Evolutionary conservation across 768 basidiomycete species (phyloP).

Genomic region (Suillus weaverae): DNA sequence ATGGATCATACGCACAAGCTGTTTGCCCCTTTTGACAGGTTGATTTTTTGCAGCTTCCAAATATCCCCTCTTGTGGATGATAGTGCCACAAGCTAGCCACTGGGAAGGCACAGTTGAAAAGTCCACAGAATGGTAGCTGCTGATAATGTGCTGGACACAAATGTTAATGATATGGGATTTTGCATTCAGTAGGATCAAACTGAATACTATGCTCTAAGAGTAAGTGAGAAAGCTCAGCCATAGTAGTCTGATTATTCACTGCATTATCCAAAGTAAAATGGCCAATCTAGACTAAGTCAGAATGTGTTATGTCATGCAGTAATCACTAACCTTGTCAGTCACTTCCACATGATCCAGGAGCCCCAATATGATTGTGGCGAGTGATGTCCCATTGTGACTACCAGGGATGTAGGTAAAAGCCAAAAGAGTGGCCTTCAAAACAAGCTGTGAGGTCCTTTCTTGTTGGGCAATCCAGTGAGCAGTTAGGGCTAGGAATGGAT

Average conservation of each 20-base stretch:
- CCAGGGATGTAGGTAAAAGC: slow-evolving; percentile 17
- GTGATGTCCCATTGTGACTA: slow-evolving; percentile 9
- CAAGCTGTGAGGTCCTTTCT: not conserved
- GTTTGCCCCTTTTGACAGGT: too few relatives aligned
- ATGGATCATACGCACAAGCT: too few relatives aligned
- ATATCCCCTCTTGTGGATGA: too few relatives aligned
- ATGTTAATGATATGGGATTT: slow-evolving; percentile 21
- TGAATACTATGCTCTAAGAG: not conserved
- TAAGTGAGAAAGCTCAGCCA: slow-evolving; percentile 4
- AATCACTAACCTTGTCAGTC: not conserved
- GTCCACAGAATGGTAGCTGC: too few relatives aligned
- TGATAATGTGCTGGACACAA: not conserved
- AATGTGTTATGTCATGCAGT: slow-evolving; percentile 2
- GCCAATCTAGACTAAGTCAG: slow-evolving; percentile 14
- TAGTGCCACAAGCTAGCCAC: too few relatives aligned
- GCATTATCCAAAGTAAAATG: slow-evolving; percentile 16
- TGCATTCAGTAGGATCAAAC: slow-evolving; percentile 11
- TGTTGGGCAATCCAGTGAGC: slow-evolving; percentile 27
- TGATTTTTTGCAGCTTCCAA: too few relatives aligned
- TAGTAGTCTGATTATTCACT: slow-evolving; percentile 15
- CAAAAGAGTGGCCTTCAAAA: slow-evolving; percentile 9
- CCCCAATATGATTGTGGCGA: too few relatives aligned
- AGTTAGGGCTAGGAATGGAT: slow-evolving; percentile 35
- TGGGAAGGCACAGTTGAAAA: too few relatives aligned
- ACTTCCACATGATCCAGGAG: not conserved